Base-by-base conservation (phyloP, 768 basidiomycete species). In the Amanita fuliginea region DNA sequence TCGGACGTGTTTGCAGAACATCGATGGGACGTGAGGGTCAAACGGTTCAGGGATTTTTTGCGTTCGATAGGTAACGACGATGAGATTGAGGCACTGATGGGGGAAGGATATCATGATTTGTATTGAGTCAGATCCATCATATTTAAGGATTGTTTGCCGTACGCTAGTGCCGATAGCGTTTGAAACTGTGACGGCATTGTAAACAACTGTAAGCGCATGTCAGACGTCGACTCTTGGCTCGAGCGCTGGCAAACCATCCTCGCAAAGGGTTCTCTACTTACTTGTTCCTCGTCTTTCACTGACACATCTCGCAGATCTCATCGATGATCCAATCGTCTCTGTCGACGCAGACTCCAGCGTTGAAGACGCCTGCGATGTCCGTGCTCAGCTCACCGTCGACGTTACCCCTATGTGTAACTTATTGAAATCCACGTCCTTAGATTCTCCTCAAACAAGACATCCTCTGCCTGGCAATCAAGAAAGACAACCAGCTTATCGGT, bases 321-420 rank as follows among this genome's bases (percentile, higher is more conserved):
- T 86, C 54, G 84, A 87, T 60, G 74, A 74, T 39, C 76, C 75
- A 3, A 73, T 89, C 42, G 75, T 86, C 13, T 67, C 71, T 22
- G 72, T 90, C 8, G 79, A 81, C 48, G 76, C 76, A n/a, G 78
- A 86, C 40, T 78, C 74, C 6, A 81, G 76, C 43, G 88, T 91
- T 14, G 87, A 91, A 61, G 83, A 86, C 39, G 86, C 87, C 10
- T 90, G 86, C 58, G 86, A 87, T 54, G 87, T 83, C 53, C 58
- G 74, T 66, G 45, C 24, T 11, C 19, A n/a, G n/a, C 13, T 13
- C 10, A 32, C 30, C 32, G 13, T 10, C 33, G 10, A 19, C 47
- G 21, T 36, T 26, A 39, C 49, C 35, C 30, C 22, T 46, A 14
- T 24, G 14, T 42, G 21, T n/a, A 14, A 19, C 34, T 13, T 8